Conservation (phyloP, 192 early-diverging fungal species). For the Lobosporangium transversale region DNA sequence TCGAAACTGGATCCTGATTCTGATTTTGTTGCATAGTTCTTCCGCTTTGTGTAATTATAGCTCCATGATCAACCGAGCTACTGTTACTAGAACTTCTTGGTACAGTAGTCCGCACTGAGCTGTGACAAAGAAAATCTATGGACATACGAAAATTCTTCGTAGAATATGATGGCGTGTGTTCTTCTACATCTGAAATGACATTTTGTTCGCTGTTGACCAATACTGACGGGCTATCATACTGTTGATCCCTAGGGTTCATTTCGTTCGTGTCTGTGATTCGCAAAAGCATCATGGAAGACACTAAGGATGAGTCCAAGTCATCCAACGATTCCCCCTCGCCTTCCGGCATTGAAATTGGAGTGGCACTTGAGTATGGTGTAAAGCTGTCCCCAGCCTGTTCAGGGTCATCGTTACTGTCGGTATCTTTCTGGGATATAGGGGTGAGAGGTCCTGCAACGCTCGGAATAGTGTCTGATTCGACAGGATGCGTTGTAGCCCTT, state of each 20-base stretch:
- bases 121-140: slow-evolving; percentile 23
- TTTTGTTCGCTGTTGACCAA: too few relatives aligned
- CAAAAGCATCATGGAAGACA: neutral
- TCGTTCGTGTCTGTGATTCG: neutral
- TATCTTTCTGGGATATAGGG: slow-evolving; percentile 10
- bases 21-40: neutral
- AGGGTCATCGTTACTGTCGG: neutral
- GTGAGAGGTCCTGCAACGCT: slow-evolving; percentile 8
- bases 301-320: too few relatives aligned
- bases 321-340: too few relatives aligned
- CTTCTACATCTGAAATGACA: neutral
- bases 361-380: too few relatives aligned
- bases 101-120: neutral
- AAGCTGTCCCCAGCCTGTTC: neutral
- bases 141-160: slow-evolving; percentile 26
- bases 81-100: too few relatives aligned
- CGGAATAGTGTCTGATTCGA: slow-evolving; percentile 31
- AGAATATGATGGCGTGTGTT: neutral
- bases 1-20: neutral
- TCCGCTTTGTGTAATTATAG: neutral
- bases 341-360: too few relatives aligned
- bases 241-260: too few relatives aligned
- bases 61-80: too few relatives aligned
- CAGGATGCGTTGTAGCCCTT: slow-evolving; percentile 14
- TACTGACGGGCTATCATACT: too few relatives aligned